These are phyloP conservation scores for Penicillium simplicissimum DNA, from an alignment of 495 filamentous ascomycete species.

Conservation along the genomic window DNA sequence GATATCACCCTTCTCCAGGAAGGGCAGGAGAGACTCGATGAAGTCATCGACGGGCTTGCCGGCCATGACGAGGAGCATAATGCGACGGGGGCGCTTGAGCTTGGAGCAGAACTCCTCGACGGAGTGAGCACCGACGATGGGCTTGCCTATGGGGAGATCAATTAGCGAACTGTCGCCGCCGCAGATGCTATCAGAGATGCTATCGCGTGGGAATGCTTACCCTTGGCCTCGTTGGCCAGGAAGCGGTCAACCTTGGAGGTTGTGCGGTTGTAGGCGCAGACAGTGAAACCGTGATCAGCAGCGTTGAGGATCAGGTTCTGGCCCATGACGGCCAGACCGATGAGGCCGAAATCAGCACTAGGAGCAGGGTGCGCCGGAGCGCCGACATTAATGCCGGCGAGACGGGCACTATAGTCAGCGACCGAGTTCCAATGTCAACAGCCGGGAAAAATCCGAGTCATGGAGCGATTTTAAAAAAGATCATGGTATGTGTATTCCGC, in stretches of 20 bases:
- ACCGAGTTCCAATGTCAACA: conserved; percentile 50
- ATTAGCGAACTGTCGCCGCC: neutral
- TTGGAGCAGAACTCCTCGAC: conserved; percentile 91
- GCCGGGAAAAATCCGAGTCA: conserved; percentile 20
- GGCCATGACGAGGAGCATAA: conserved; percentile 98
- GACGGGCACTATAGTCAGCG: conserved; percentile 77
- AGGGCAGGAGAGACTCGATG: conserved; percentile 91
- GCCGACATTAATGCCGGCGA: conserved; percentile 81
- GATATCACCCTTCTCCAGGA: conserved; percentile 90
- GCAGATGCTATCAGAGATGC: neutral
- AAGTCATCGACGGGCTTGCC: conserved; percentile 97
- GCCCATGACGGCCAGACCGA: conserved; percentile 98
- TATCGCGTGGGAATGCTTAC: conserved; percentile 40
- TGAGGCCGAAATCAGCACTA: conserved; percentile 93
- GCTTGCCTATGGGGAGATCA: conserved; percentile 63
- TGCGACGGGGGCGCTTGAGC: conserved; percentile 92
- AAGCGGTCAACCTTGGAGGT: conserved; percentile 96
- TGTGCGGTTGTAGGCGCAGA: conserved; percentile 97
- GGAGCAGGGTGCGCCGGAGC: conserved; percentile 55
- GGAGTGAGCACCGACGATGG: conserved; percentile 89
- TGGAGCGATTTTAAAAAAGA: neutral
- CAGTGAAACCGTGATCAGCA: conserved; percentile 93
- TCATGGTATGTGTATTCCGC: conserved; percentile 8
- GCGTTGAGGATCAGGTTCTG: conserved; percentile 99
- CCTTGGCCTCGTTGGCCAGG: conserved; percentile 90